These are phyloP conservation scores for Cladophialophora carrionii DNA, from an alignment of 2,329 filamentous ascomycete species.

Conservation along the genomic window DNA sequence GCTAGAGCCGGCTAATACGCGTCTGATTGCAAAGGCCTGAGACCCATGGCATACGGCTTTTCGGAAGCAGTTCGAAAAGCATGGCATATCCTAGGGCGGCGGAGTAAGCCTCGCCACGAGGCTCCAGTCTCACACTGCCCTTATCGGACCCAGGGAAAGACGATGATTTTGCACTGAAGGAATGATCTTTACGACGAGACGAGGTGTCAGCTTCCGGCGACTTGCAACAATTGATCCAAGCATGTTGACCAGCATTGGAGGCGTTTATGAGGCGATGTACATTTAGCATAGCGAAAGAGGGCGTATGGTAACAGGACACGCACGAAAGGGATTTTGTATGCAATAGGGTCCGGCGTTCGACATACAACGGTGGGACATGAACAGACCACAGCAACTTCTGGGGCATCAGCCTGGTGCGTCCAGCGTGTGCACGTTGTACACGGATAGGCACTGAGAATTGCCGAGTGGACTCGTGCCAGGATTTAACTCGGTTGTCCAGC, in stretches of 20 bases:
- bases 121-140: neutral
- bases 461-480: constrained; percentile 26
- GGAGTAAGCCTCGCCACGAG: neutral
- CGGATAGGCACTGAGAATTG: neutral
- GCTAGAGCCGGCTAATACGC: neutral
- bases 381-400: neutral
- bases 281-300: constrained; percentile 26
- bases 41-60: neutral
- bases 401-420: constrained; percentile 3
- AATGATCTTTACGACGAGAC: constrained; percentile 33
- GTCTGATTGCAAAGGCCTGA: neutral
- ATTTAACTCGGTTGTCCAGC: constrained; percentile 6
- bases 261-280: constrained; percentile 26
- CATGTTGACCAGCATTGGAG: constrained; percentile 20
- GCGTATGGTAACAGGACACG: constrained; percentile 22
- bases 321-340: constrained; percentile 13
- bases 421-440: neutral
- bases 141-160: neutral
- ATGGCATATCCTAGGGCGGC: no score
- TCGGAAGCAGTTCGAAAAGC: neutral
- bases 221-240: constrained; percentile 23
- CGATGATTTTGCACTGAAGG: constrained; percentile 7
- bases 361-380: constrained; percentile 12
- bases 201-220: constrained; percentile 19
- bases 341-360: constrained; percentile 24